Base-by-base conservation (phyloP, 163 green algal genomes). In the Scenedesmus sp. region DNA sequence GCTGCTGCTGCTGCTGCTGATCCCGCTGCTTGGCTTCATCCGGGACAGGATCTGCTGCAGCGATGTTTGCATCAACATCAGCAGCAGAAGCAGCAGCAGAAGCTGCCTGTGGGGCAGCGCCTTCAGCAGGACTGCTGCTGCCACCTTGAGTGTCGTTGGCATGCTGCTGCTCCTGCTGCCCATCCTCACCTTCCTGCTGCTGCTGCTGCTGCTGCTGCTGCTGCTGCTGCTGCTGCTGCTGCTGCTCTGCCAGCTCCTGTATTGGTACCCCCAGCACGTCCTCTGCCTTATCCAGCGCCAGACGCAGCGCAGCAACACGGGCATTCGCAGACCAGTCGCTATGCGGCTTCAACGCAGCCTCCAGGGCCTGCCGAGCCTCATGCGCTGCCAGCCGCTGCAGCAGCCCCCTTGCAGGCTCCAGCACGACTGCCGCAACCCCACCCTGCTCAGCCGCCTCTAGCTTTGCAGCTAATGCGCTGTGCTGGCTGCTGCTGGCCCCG, bases 361-460 rank as follows among this genome's bases (percentile, higher is more conserved):
- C 93, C 37, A 96, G 59, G 7, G 83, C 78, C 40, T 91, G 65
- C 0, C 88, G 87, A 2, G 85, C 90, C 59, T 89, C 59, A 33
- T 80, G 91, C 12, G 88, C 88, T 37, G 90, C 81, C 84, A 96
- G 92, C 37, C 94, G 81, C 49, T 76, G 46, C 61, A 93, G 89
- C 83, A 94, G 85, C 33, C 86, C 85, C 1, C 30, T 16, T 22
- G 84, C 90, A 61, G 92, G 92, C 26, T 93, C 83, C 35, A 90
- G 70, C n/a, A 96, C 79, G 37, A 93, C 73, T 9, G 26, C 35
- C 3, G 93, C 83, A 82, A 96, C 95, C 3, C 95, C 95, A 3
- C 91, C 94, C 35, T 84, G 73, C 88, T 97, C 93, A 10, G 95
- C 93, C 22, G 94, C 93, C 43, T 96, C 94, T 1, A 97, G 88